phyloP scores from a whole-genome alignment of 2,329 filamentous ascomycete genomes.

The Aspergillus ibericus region DNA sequence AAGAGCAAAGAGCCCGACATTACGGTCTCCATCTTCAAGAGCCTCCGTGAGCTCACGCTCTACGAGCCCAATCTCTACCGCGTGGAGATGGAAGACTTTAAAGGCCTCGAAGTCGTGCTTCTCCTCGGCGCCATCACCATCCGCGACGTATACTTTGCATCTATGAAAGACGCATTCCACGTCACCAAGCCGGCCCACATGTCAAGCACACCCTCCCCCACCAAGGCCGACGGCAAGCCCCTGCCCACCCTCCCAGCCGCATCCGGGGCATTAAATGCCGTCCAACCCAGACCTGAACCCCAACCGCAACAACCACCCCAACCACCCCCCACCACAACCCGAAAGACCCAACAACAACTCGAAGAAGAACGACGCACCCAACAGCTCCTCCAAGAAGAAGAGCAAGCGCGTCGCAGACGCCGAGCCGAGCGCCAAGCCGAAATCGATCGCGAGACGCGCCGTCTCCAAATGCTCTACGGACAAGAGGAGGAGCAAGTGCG shows the following conservation, averaged over 20 bases:
- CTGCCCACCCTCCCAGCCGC: neutral
- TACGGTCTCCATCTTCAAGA: slow-evolving; percentile 82
- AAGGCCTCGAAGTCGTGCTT: slow-evolving; percentile 84
- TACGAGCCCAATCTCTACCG: slow-evolving; percentile 91
- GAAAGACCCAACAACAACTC: slow-evolving; percentile 1
- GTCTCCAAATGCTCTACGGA: slow-evolving; percentile 62
- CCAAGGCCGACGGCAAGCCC: slow-evolving; percentile 23
- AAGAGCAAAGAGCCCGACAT: slow-evolving; percentile 93
- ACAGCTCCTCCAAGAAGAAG: slow-evolving; percentile 54
- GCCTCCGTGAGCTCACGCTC: slow-evolving; percentile 74
- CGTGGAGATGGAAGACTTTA: slow-evolving; percentile 90
- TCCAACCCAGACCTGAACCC: neutral
- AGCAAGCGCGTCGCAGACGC: slow-evolving; percentile 49
- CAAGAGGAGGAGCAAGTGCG: slow-evolving; percentile 40
- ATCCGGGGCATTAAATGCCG: neutral
- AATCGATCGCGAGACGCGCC: slow-evolving; percentile 75
- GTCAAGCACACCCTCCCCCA: slow-evolving; percentile 6
- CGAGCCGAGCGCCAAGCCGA: slow-evolving; percentile 54
- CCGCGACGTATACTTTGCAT: slow-evolving; percentile 62
- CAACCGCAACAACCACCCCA: neutral
- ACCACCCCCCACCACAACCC: slow-evolving; percentile 12
- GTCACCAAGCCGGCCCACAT: slow-evolving; percentile 40
- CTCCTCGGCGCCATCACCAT: slow-evolving; percentile 61
- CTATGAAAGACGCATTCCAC: slow-evolving; percentile 76
- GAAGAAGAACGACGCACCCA: slow-evolving; percentile 55